Conservation (phyloP, 441 rosid genomes). For the Eruca vesicaria region DNA sequence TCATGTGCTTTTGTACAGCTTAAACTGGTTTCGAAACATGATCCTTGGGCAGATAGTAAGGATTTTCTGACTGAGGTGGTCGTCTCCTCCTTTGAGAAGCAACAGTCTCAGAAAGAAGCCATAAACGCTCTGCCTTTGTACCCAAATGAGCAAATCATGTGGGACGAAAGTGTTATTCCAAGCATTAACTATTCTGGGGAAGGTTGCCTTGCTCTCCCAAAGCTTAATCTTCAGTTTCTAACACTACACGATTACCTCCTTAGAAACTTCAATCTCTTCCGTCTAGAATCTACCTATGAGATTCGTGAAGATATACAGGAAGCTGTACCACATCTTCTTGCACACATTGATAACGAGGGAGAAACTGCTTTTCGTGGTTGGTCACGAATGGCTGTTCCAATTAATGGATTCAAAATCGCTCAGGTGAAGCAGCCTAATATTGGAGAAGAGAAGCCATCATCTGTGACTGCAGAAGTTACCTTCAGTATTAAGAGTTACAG, state of each 20-base stretch:
- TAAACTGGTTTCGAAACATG: constrained; percentile 75
- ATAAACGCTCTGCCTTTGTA: constrained; percentile 97
- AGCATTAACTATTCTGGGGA: constrained; percentile 99
- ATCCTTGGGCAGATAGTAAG: constrained; percentile 85
- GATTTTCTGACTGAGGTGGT: constrained; percentile 92
- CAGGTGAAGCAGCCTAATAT: constrained; percentile 96
- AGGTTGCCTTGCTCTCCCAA: constrained; percentile 98
- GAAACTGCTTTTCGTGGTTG: constrained; percentile 97
- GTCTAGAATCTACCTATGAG: constrained; percentile 98
- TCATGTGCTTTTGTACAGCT: constrained; percentile 54
- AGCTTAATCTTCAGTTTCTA: constrained; percentile 92
- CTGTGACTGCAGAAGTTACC: constrained; percentile 87
- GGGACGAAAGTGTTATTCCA: constrained; percentile 99
- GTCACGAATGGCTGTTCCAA: constrained; percentile 99
- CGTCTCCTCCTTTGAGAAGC: constrained; percentile 91
- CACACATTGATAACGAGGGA: constrained; percentile 85
- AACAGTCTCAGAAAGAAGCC: constrained; percentile 94
- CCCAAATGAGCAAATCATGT: constrained; percentile 99
- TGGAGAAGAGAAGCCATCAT: constrained; percentile 97
- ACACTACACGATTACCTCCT: constrained; percentile 92
- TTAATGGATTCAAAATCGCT: constrained; percentile 67
- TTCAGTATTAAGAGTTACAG: constrained; percentile 90
- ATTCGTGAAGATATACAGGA: constrained; percentile 99
- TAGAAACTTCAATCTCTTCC: constrained; percentile 96
- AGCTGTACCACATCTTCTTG: constrained; percentile 95